phyloP scores from a whole-genome alignment of 768 basidiomycete genomes.

The Pulveroboletus sp. region DNA sequence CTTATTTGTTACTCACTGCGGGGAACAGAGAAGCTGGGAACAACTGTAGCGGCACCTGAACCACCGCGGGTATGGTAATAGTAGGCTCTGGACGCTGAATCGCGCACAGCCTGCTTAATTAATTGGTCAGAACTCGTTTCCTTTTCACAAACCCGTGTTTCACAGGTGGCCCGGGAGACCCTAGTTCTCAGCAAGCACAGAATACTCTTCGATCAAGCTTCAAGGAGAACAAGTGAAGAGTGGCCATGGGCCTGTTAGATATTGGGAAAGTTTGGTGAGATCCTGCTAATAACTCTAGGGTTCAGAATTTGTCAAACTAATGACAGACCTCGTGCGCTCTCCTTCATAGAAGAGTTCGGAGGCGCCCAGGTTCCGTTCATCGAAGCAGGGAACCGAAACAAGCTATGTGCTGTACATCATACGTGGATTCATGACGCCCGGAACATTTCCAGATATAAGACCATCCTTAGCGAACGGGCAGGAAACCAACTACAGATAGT shows the following conservation, averaged over 20 bases:
- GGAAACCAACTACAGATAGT: no score
- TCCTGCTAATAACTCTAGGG: background rate
- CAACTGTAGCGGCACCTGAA: background rate
- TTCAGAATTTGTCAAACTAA: background rate
- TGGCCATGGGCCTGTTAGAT: background rate
- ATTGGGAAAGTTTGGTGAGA: background rate
- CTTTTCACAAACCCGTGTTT: background rate
- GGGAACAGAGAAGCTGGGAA: background rate
- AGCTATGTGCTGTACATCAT: background rate
- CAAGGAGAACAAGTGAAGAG: background rate
- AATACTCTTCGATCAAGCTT: background rate
- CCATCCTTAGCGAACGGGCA: no score
- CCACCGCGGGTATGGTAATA: background rate
- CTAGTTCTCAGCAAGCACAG: no score
- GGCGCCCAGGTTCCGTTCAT: background rate
- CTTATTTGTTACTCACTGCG: background rate
- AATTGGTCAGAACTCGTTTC: background rate
- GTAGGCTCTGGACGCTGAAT: background rate
- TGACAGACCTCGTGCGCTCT: background rate
- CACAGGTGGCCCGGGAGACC: background rate
- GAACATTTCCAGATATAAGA: conserved; percentile 3
- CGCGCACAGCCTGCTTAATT: background rate
- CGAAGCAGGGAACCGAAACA: background rate
- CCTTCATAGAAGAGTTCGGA: background rate
- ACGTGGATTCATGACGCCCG: background rate